These are phyloP conservation scores for Epichloe scottii DNA, from an alignment of 2,329 filamentous ascomycete genomes.

Conservation along the genomic window DNA sequence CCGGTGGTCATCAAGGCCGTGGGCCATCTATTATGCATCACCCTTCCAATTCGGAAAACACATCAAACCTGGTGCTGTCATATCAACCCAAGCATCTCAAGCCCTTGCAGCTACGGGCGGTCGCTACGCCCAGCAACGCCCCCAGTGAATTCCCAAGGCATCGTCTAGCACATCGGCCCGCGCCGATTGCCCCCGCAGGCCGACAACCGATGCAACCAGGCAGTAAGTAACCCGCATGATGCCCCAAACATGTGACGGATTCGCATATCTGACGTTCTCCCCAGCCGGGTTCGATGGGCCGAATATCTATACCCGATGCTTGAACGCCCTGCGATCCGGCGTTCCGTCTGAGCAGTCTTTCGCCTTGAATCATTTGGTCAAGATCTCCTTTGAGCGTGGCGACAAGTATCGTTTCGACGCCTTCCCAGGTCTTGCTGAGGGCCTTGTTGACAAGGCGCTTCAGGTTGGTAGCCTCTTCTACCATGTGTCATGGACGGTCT, in stretches of 20 bases:
- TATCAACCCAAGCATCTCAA: slow-evolving; percentile 56
- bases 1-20: slow-evolving; percentile 20
- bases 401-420: slow-evolving; percentile 94
- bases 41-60: slow-evolving; percentile 41
- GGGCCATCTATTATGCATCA: slow-evolving; percentile 36
- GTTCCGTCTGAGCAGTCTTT: slow-evolving; percentile 80
- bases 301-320: slow-evolving; percentile 83
- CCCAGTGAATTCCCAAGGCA: slow-evolving; percentile 46
- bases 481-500: slow-evolving; percentile 68
- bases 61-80: slow-evolving; percentile 48
- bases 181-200: slow-evolving; percentile 15
- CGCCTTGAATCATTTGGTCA: slow-evolving; percentile 83
- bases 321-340: slow-evolving; percentile 70
- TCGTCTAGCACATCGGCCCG: slow-evolving; percentile 30
- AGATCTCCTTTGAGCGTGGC: slow-evolving; percentile 86
- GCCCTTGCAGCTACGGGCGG: slow-evolving; percentile 57
- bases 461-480: slow-evolving; percentile 71
- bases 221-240: slow-evolving; percentile 32
- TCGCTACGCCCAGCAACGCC: slow-evolving; percentile 64
- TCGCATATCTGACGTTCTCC: slow-evolving; percentile 6
- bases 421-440: slow-evolving; percentile 79
- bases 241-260: not conserved
- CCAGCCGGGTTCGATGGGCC: slow-evolving; percentile 56
- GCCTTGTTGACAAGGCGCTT: slow-evolving; percentile 72
- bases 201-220: slow-evolving; percentile 45